Evolutionary conservation across 75 land plant species (phyloP), one percentile per base, ranked within the genome.

Genomic region (Larix kaempferi): DNA sequence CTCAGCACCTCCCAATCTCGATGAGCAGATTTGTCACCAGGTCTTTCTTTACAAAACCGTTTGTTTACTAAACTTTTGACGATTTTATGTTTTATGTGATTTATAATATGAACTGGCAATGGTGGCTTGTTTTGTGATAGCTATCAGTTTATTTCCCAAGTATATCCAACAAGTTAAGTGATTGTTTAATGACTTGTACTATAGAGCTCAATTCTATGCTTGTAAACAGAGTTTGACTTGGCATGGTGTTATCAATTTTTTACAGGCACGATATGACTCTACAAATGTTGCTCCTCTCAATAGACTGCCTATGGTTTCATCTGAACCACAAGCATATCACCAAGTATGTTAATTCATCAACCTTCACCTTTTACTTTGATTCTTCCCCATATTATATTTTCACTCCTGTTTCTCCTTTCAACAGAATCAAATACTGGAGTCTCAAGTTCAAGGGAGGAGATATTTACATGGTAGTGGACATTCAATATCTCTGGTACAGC

Each of bases 1-100:
- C 79, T 97, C 99, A 22, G 99, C 99, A 26, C 93, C 99, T 22
- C 98, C 99, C 33, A 95, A 93, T 82, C 80, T 97, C 59, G 98
- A 97, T 78, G 98, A 97, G 78, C 99, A 92, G 80, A 95, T 91
- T 74, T 81, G 85, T 29, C 90, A 92, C 59, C 99, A 92, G 94
- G 94, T 95, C 17, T 64, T 59, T 75, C 21, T 37, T 15, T n/a
- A 0, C 17, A 22, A 63, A 15, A 62, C 67, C 49, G 19, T 15
- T 59, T 77, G 27, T 69, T 41, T 26, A 8, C 10, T 22, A 49
- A 49, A 49, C 54, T 49, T 11, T 49, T 49, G 54, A 49, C 54
- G 2, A 33, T 4, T 44, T 65, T 15, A 25, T 35, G 26, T 67
- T 14, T 33, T 78, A 73, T 17, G 63, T 26, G 21, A 26, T 76